These are phyloP conservation scores for Onygenales sp. DNA, from an alignment of 2,329 filamentous ascomycete genomes.

Conservation along the genomic window DNA sequence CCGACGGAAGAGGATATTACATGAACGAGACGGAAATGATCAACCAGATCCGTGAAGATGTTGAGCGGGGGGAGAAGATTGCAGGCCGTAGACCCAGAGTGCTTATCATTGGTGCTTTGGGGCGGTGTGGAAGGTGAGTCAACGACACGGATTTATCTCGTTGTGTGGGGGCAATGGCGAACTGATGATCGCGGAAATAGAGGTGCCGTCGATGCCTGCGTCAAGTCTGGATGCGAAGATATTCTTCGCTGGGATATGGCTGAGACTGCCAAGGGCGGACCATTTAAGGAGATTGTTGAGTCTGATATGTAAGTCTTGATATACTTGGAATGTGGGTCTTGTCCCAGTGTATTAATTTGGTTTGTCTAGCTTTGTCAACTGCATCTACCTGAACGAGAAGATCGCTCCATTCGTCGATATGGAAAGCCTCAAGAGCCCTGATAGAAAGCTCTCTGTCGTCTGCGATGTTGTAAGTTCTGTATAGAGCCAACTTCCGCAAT, in stretches of 20 bases:
- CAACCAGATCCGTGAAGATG: slow-evolving; percentile 60
- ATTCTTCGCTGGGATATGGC: slow-evolving; percentile 69
- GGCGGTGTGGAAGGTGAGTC: slow-evolving; percentile 17
- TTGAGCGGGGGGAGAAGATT: slow-evolving; percentile 58
- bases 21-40: slow-evolving; percentile 67
- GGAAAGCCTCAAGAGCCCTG: slow-evolving; percentile 56
- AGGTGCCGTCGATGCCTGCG: slow-evolving; percentile 72
- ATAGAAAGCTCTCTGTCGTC: slow-evolving; percentile 67
- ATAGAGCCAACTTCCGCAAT: not conserved
- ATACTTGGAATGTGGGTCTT: not conserved
- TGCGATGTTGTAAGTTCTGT: slow-evolving; percentile 53
- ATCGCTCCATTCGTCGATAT: slow-evolving; percentile 74
- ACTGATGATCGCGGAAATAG: slow-evolving; percentile 39
- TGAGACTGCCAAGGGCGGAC: slow-evolving; percentile 67
- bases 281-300: slow-evolving; percentile 69
- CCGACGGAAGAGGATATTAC: slow-evolving; percentile 19
- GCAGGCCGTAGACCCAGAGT: slow-evolving; percentile 60
- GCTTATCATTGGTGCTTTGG: slow-evolving; percentile 69
- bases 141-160: not conserved
- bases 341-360: not conserved
- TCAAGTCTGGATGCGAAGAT: slow-evolving; percentile 58
- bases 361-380: slow-evolving; percentile 67
- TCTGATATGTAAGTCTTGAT: slow-evolving; percentile 36
- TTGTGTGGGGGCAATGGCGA: not conserved
- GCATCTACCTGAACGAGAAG: slow-evolving; percentile 72